phyloP scores from a whole-genome alignment of 1,139 yeast species.

The Hansenula lynferdii region DNA sequence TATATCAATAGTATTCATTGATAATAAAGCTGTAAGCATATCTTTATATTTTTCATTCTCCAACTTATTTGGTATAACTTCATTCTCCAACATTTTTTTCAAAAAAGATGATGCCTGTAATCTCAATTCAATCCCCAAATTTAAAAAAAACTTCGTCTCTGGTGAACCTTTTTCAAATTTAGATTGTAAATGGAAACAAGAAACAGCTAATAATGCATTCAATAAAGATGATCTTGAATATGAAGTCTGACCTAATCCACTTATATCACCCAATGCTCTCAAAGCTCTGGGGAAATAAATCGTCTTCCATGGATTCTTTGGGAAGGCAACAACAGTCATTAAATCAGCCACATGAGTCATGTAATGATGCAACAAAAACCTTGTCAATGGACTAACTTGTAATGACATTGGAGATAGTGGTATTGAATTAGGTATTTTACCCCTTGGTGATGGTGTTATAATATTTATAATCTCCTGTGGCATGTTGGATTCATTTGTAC shows the following conservation, averaged over 20 bases:
- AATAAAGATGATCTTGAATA: constrained; percentile 73
- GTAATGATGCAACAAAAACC: constrained; percentile 70
- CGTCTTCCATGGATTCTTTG: constrained; percentile 84
- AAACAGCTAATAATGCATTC: constrained; percentile 76
- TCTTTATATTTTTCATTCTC: constrained; percentile 73
- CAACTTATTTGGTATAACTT: constrained; percentile 31
- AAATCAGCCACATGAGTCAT: constrained; percentile 77
- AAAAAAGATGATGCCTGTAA: constrained; percentile 71
- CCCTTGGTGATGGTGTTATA: constrained; percentile 19
- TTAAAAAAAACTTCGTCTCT: constrained; percentile 65
- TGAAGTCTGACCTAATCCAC: constrained; percentile 70
- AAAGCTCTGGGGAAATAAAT: constrained; percentile 81
- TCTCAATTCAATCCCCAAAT: constrained; percentile 68
- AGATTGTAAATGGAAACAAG: constrained; percentile 77
- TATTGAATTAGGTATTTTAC: constrained; percentile 29
- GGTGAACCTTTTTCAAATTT: constrained; percentile 41
- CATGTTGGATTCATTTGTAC: constrained; percentile 10
- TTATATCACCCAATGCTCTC: constrained; percentile 54
- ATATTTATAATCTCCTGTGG: constrained; percentile 22
- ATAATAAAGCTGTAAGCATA: constrained; percentile 74
- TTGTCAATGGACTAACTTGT: constrained; percentile 58
- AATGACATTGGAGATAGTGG: constrained; percentile 60
- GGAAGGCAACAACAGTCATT: constrained; percentile 82
- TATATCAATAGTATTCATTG: constrained; percentile 85
- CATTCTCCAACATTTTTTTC: constrained; percentile 46